phyloP scores from a whole-genome alignment of 2,329 filamentous ascomycete species.

The Helotiales sp. region DNA sequence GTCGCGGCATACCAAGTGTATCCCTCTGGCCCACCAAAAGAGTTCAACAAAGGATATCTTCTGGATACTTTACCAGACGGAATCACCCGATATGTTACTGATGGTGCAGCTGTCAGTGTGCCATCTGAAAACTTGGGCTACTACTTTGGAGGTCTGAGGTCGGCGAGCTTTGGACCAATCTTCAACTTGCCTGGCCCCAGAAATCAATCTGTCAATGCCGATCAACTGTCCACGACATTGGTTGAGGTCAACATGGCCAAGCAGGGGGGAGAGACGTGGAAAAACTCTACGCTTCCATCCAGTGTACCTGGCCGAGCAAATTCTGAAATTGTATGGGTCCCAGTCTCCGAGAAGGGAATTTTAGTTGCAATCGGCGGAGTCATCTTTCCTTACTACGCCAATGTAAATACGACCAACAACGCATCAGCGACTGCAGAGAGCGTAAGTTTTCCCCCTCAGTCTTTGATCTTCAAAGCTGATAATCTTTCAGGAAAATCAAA shows the following conservation, averaged over 20 bases:
- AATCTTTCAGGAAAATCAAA: slow-evolving; percentile 58
- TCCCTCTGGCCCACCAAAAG: slow-evolving; percentile 54
- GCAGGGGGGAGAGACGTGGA: slow-evolving; percentile 58
- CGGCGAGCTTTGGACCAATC: slow-evolving; percentile 56
- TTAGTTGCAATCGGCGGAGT: slow-evolving; percentile 80
- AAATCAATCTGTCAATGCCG: slow-evolving; percentile 34
- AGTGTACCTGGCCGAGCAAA: slow-evolving; percentile 61
- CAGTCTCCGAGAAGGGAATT: slow-evolving; percentile 76
- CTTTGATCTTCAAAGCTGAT: slow-evolving; percentile 33
- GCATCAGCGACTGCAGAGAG: slow-evolving; percentile 47
- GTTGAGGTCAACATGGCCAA: slow-evolving; percentile 64
- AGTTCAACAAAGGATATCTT: slow-evolving; percentile 52
- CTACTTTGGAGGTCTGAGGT: slow-evolving; percentile 70
- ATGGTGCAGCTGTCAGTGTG: slow-evolving; percentile 65
- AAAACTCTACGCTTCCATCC: slow-evolving; percentile 58
- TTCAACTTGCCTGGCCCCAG: slow-evolving; percentile 37
- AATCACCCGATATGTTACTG: slow-evolving; percentile 66
- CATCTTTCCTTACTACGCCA: slow-evolving; percentile 58
- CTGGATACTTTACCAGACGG: slow-evolving; percentile 48
- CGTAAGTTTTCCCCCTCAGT: slow-evolving; percentile 41
- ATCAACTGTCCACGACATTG: slow-evolving; percentile 57
- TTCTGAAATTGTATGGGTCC: slow-evolving; percentile 74
- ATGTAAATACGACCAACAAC: slow-evolving; percentile 9
- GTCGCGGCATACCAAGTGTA: slow-evolving; percentile 58
- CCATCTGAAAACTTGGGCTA: slow-evolving; percentile 74